A percentile compares a stretch with the other conserved stretches of the same genome.
phyloP scores from a whole-genome alignment of 1,284 basidiomycete genomes.

The Vanrija sp. region DNA sequence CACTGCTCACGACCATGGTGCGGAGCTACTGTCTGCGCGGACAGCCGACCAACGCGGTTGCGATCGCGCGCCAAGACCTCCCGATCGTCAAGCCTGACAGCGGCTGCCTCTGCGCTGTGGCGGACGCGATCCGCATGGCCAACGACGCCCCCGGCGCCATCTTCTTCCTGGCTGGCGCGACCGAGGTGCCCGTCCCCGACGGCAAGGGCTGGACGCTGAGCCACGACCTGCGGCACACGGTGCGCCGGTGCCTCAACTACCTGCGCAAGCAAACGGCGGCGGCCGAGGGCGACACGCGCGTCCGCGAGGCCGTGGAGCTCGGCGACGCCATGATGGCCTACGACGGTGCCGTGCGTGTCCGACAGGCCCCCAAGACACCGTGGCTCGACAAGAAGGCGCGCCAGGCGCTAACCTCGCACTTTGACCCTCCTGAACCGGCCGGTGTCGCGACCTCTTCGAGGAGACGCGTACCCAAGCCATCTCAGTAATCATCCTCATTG shows the following conservation, averaged over 20 bases:
- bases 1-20: conserved; percentile 6
- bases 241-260: conserved; percentile 10
- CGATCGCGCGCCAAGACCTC: conserved; percentile 6
- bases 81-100: conserved; percentile 4
- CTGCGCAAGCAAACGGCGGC: conserved; percentile 3
- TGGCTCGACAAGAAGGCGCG: conserved; percentile 2
- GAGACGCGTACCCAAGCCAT: background rate
- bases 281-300: background rate
- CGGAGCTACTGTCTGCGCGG: background rate
- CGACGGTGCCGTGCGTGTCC: conserved; percentile 6
- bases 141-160: conserved; percentile 10
- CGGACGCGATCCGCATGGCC: conserved; percentile 7
- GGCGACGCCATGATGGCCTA: conserved; percentile 11
- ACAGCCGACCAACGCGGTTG: background rate
- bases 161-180: conserved; percentile 3
- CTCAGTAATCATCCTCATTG: background rate
- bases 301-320: background rate
- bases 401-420: background rate
- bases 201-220: background rate
- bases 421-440: background rate
- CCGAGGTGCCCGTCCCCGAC: background rate
- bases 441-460: too few species aligned
- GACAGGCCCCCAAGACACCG: background rate
- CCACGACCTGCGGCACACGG: background rate
- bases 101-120: conserved; percentile 3